Evolutionary conservation across 306 rosid genomes (phyloP).

Genomic region (Medicago truncatula): DNA sequence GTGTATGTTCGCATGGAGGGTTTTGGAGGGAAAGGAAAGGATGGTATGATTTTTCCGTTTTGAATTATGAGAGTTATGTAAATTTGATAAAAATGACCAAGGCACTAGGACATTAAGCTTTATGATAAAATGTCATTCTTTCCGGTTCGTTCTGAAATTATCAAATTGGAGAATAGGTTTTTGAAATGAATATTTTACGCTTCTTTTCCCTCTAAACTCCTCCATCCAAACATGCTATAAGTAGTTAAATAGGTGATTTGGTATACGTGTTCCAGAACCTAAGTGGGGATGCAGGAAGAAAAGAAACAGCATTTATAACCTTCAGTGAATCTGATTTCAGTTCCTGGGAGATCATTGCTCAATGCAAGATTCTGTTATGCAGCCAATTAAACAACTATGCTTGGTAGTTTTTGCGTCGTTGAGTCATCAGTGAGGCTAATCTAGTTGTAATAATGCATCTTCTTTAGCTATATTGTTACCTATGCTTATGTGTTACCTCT

Average conservation of each 20-base stretch:
- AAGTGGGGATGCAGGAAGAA: slow-evolving; percentile 14
- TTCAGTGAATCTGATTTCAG: slow-evolving; percentile 1
- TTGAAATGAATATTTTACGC: not conserved
- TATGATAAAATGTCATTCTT: not conserved
- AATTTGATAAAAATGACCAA: not conserved
- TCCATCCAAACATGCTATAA: not conserved
- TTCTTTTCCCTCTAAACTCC: not conserved
- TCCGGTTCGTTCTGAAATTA: not conserved
- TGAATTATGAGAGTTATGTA: not conserved
- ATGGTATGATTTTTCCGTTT: not conserved
- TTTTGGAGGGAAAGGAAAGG: slow-evolving; percentile 6
- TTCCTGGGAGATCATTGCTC: slow-evolving; percentile 17
- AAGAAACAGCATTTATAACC: not conserved
- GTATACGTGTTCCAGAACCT: not conserved
- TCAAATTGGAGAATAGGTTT: not conserved
- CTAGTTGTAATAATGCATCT: slow-evolving; percentile 2
- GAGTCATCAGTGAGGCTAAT: slow-evolving; percentile 4
- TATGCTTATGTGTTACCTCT: not conserved
- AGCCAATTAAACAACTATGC: not conserved
- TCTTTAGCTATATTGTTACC: slow-evolving; percentile 4
- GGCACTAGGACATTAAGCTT: not conserved
- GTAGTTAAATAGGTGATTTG: not conserved
- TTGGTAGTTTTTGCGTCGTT: slow-evolving; percentile 15
- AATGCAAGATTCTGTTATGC: slow-evolving; percentile 1
- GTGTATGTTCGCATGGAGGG: not conserved